These are phyloP conservation scores for Moringa oleifera DNA, from an alignment of 345 rosid species.

Conservation along the genomic window DNA sequence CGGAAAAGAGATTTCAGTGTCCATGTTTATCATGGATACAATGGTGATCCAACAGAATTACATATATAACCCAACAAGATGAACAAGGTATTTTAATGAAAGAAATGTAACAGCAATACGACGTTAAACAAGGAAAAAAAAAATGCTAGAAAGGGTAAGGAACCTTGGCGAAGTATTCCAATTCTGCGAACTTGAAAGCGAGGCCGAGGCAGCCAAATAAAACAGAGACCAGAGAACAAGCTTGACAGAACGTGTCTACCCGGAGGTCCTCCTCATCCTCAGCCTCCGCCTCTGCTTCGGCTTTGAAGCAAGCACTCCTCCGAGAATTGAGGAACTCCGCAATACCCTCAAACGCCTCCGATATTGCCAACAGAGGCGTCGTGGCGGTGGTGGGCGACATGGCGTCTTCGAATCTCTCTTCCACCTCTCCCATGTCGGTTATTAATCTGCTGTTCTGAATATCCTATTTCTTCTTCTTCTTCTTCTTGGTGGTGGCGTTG, in stretches of 20 bases:
- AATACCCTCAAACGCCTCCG: slow-evolving; percentile 58
- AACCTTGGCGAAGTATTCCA: slow-evolving; percentile 78
- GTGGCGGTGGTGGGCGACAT: background rate
- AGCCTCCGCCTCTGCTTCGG: background rate
- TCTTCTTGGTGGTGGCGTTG: slow-evolving; percentile 26
- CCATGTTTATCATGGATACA: too few relatives aligned
- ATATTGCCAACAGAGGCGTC: slow-evolving; percentile 45
- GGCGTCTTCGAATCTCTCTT: slow-evolving; percentile 24
- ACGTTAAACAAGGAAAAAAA: background rate
- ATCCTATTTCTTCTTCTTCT: background rate
- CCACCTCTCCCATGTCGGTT: slow-evolving; percentile 12
- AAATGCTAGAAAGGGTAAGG: background rate
- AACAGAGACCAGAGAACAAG: slow-evolving; percentile 63
- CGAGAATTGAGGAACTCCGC: slow-evolving; percentile 27
- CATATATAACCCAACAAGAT: too few relatives aligned
- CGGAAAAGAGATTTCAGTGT: too few relatives aligned
- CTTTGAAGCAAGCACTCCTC: background rate
- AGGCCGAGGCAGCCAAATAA: slow-evolving; percentile 74
- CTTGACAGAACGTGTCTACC: slow-evolving; percentile 53
- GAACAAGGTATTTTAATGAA: too few relatives aligned
- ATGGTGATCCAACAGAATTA: too few relatives aligned
- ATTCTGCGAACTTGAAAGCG: slow-evolving; percentile 86
- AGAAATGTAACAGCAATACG: too few relatives aligned
- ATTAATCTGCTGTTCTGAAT: background rate
- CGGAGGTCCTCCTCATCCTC: slow-evolving; percentile 23